Percentiles rank a stretch among this genome's conserved stretches.
phyloP scores from a whole-genome alignment of 2,329 filamentous ascomycete genomes.

The Fusarium humuli region DNA sequence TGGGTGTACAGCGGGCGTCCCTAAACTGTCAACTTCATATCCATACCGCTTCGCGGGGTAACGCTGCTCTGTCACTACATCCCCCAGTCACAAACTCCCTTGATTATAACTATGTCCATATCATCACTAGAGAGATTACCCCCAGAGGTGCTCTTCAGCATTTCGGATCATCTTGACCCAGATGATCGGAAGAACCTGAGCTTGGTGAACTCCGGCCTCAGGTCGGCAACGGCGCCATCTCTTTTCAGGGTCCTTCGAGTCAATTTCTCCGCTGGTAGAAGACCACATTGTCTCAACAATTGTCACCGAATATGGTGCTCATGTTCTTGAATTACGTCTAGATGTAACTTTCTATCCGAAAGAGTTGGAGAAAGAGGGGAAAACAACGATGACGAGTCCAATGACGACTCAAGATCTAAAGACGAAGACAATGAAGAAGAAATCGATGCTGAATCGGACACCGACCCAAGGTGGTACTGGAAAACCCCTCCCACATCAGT shows the following conservation, averaged over 20 bases:
- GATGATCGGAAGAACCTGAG: not conserved
- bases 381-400: too few species aligned
- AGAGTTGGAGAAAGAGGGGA: too few species aligned
- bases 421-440: not conserved
- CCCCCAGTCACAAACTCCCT: too few species aligned
- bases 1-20: too few species aligned
- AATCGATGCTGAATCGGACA: not conserved
- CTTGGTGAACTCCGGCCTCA: not conserved
- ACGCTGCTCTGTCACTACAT: too few species aligned
- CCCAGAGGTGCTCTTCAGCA: too few species aligned
- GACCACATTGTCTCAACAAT: not conserved
- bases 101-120: too few species aligned
- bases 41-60: too few species aligned
- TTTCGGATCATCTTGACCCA: too few species aligned
- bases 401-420: too few species aligned
- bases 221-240: not conserved
- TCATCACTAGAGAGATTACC: too few species aligned
- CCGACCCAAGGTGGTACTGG: not conserved
- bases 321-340: not conserved
- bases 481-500: constrained; percentile 5
- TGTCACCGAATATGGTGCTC: not conserved
- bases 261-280: not conserved
- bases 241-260: not conserved
- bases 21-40: too few species aligned
- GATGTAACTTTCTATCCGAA: not conserved